Evolutionary conservation across 2,329 filamentous ascomycete genomes (phyloP).

Genomic region (Pleoardoris graminearum): DNA sequence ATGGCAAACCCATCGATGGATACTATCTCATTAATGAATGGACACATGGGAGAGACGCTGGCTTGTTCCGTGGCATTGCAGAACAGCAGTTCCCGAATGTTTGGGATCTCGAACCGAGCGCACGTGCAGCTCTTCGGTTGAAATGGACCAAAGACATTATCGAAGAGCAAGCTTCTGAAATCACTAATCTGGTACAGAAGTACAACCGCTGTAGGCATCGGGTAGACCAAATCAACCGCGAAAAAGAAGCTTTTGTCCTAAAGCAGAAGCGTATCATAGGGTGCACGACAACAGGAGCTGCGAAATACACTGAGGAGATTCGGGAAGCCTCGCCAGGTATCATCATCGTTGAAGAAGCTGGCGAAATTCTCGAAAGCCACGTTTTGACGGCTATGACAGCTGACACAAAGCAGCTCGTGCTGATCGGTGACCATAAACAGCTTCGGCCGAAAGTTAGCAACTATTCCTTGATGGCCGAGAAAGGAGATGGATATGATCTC

Average conservation of each 20-base stretch:
- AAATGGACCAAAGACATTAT: constrained; percentile 42
- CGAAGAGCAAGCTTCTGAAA: constrained; percentile 54
- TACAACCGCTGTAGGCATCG: constrained; percentile 51
- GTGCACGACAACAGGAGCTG: constrained; percentile 72
- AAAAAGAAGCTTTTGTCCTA: constrained; percentile 45
- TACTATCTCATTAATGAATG: constrained; percentile 61
- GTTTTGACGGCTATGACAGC: constrained; percentile 63
- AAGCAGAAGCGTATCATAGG: constrained; percentile 60
- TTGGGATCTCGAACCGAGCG: constrained; percentile 56
- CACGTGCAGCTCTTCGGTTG: constrained; percentile 41
- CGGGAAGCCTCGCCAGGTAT: constrained; percentile 60
- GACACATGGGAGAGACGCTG: constrained; percentile 53
- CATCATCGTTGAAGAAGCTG: constrained; percentile 71
- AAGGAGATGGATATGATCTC: constrained; percentile 67
- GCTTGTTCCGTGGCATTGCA: constrained; percentile 45
- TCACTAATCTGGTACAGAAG: constrained; percentile 46
- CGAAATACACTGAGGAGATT: constrained; percentile 62
- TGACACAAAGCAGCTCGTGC: constrained; percentile 63
- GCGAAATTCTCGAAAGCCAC: constrained; percentile 72
- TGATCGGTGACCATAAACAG: constrained; percentile 76
- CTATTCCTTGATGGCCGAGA: constrained; percentile 64
- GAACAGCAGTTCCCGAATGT: constrained; percentile 40
- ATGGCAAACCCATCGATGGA: constrained; percentile 50
- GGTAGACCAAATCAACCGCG: constrained; percentile 38
- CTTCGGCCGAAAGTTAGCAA: constrained; percentile 69